Evolutionary conservation across 2,329 filamentous ascomycete species (phyloP).

Genomic region (Akanthomyces dipterigenus): DNA sequence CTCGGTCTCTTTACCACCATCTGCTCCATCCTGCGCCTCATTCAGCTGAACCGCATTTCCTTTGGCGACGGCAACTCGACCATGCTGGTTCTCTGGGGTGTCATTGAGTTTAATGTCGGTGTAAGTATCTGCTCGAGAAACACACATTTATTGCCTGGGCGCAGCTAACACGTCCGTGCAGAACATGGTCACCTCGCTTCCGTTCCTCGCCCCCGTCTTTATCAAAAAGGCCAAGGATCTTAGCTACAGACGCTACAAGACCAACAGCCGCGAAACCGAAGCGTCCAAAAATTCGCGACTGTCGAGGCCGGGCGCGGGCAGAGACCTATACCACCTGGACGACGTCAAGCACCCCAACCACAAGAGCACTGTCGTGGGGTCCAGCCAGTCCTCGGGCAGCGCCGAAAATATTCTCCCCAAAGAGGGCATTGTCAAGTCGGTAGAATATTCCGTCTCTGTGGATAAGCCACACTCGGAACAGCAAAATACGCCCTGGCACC

Average conservation of each 20-base stretch:
- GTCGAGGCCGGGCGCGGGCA: constrained; percentile 16
- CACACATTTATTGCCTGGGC: background rate
- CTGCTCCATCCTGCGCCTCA: constrained; percentile 45
- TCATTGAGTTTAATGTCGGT: constrained; percentile 50
- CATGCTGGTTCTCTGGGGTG: constrained; percentile 49
- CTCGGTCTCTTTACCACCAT: constrained; percentile 49
- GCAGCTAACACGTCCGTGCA: constrained; percentile 14
- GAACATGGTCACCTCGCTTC: constrained; percentile 41
- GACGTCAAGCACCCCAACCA: constrained; percentile 24
- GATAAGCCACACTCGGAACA: constrained; percentile 16
- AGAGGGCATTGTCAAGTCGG: constrained; percentile 33
- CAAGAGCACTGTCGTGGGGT: constrained; percentile 23
- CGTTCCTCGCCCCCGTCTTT: constrained; percentile 38
- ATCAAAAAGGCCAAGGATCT: constrained; percentile 36
- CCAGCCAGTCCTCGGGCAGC: constrained; percentile 23
- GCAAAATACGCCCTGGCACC: constrained; percentile 9
- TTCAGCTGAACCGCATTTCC: constrained; percentile 43
- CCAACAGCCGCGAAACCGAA: constrained; percentile 20
- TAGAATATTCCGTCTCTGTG: constrained; percentile 34
- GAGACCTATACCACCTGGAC: constrained; percentile 31
- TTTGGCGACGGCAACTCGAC: constrained; percentile 49
- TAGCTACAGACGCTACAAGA: constrained; percentile 29
- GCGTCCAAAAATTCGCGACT: constrained; percentile 11
- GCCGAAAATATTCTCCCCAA: constrained; percentile 33
- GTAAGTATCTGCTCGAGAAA: background rate